Conservation (phyloP, 2,329 filamentous ascomycete species). For the Phyllosticta paracitricarpa region DNA sequence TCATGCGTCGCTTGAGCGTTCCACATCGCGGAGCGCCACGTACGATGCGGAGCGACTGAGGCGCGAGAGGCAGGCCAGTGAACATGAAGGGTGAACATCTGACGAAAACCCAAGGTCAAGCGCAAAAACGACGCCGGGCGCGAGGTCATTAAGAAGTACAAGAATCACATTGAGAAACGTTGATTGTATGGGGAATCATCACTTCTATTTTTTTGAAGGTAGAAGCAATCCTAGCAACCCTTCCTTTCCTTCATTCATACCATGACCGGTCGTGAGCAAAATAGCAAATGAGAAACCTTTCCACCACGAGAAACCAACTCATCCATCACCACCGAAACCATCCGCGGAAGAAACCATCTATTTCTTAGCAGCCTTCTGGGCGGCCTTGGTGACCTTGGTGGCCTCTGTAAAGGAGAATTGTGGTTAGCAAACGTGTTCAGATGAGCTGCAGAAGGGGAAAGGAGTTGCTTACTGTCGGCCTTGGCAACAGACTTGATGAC, state of each 20-base stretch:
- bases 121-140: neutral
- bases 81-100: too few species aligned
- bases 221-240: slow-evolving; percentile 9
- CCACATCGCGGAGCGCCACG: too few species aligned
- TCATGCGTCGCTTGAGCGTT: too few species aligned
- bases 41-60: too few species aligned
- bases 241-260: slow-evolving; percentile 8
- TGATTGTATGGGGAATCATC: neutral
- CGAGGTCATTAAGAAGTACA: too few species aligned
- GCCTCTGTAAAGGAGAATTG: slow-evolving; percentile 13
- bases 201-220: slow-evolving; percentile 10
- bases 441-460: slow-evolving; percentile 54
- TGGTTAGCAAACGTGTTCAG: slow-evolving; percentile 24
- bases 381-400: slow-evolving; percentile 43
- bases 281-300: slow-evolving; percentile 7
- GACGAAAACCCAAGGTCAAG: neutral
- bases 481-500: slow-evolving; percentile 61
- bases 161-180: neutral
- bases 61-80: too few species aligned
- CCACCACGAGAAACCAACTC: neutral
- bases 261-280: neutral
- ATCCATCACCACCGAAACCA: neutral
- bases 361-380: slow-evolving; percentile 30
- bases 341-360: slow-evolving; percentile 15
- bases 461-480: too few species aligned